Evolutionary conservation across 225 moss, liverwort and hornwort species (phyloP), one percentile per base, ranked within the genome.

Genomic region (Bryum argenteum): DNA sequence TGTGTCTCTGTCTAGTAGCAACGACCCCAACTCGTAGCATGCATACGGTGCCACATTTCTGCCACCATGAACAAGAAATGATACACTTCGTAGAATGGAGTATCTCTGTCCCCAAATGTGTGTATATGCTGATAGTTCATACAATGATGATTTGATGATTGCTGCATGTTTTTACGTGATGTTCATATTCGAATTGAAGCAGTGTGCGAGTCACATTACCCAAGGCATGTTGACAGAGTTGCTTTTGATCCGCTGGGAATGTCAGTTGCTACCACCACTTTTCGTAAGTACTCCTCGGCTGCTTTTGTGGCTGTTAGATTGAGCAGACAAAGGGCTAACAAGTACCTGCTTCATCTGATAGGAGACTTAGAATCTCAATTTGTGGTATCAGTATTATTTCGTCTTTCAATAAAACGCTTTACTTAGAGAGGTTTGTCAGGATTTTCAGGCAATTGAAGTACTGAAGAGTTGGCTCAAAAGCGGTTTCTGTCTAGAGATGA

Each of bases 1-100:
- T 16, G 93, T 89, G 54, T 89, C 90, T 65, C 76, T 71, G 64
- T 83, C 80, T 65, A 96, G 70, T 11, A 96, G 81, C 4, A 96
- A 77, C 14, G 93, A 96, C 1, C 93, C 96, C 87, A 93, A 76
- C 81, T 96, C 96, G 66, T 88, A 96, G 76, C 89, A 93, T 0
- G 89, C 84, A 3, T 96, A 91, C 0, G 96, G 91, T 24, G 91
- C 74, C 55, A 96, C 48, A 63, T 93, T 91, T 67, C 95, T 92
- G 88, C 74, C 71, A 61, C 38, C 38, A 10, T 1, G 23, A 50
- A 33, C 33, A 33, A 5, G 33, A 33, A 33, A 33, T 33, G 33
- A 3, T 33, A 33, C 33, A 33, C 7, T 33, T 33, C 7, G 33
- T 33, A 5, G 33, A 33, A 33, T n/a, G n/a, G n/a, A n/a, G n/a